phyloP scores from a whole-genome alignment of 306 rosid species.

The Cucumis hystrix region DNA sequence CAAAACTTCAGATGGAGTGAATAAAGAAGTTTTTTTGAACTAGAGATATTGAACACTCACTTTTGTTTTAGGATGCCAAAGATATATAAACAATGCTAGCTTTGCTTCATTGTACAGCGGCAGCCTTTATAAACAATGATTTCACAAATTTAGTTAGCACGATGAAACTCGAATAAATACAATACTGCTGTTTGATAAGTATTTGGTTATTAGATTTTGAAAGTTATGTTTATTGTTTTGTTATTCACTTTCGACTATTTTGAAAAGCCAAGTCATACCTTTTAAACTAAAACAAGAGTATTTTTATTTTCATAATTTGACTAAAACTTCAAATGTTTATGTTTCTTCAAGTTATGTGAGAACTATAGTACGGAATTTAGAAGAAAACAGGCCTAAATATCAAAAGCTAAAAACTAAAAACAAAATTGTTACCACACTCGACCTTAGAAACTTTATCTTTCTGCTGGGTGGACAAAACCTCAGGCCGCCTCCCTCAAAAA shows the following conservation, averaged over 20 bases:
- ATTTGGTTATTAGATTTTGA: not conserved
- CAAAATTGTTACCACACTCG: no score
- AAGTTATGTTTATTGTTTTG: not conserved
- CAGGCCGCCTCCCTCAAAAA: not conserved
- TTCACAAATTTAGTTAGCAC: not conserved
- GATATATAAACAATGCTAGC: conserved; percentile 24
- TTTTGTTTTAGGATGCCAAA: conserved; percentile 26
- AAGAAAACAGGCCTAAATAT: no score
- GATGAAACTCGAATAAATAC: not conserved
- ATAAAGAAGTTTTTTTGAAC: not conserved
- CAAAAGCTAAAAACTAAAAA: no score
- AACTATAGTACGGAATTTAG: no score
- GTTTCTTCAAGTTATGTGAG: no score
- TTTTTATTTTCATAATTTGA: no score
- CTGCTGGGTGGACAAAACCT: not conserved
- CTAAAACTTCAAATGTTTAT: no score
- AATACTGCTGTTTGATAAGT: no score
- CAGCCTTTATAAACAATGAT: conserved; percentile 11
- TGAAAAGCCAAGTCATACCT: no score
- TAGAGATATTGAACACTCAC: conserved; percentile 9
- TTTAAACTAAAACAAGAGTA: no score
- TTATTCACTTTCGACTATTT: no score
- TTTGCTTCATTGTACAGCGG: conserved; percentile 27
- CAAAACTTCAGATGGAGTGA: not conserved
- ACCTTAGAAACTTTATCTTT: not conserved